Base-by-base conservation (phyloP, 2,329 filamentous ascomycete species). In the Byssothecium circinans region DNA sequence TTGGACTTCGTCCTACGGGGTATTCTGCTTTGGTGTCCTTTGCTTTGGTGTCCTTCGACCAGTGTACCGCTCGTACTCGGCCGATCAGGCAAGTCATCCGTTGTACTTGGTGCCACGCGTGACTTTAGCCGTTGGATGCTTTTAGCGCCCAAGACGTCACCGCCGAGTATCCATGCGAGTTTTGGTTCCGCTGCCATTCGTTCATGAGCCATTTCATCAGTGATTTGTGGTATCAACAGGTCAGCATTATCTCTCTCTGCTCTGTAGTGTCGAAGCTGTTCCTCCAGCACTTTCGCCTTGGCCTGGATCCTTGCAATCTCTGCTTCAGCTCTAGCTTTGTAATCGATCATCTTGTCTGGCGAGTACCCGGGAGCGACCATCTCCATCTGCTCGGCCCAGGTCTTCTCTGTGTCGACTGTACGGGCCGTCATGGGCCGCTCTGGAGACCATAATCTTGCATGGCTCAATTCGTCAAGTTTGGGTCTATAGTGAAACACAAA, bases 161-260 rank as follows among this genome's bases (percentile, higher is more conserved):
- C 53, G 11, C 59, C 61, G 7, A 61, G 43, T 20, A 62, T 56
- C 59, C 57, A 60, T 10, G 60, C 58, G 10, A 64, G 43, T 34
- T 62, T 62, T 2, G 60, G 57, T 17, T 50, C 52, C 14, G 52
- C 47, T n/a, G 42, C 54, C 54, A 62, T 60, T 25, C 50, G 54
- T 18, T 53, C 51, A 18, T 58, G 54, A 11, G 61, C 61, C 49
- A 52, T 52, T 32, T 61, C 54, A 41, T 60, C 49, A 4, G 54
- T 62, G 10, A 61, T 43, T 22, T 46, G 45, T 3, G 50, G 44
- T 8, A 39, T 22, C 4, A 40, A 39, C 8, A 39, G n/a, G 6
- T 45, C 45, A 3, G 29, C 41, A 12, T 35, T 38, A 18, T 53
- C 50, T 15, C 25, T 49, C 25, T 55, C 50, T n/a, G 40, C 35